Base-by-base conservation (phyloP, 805 yeast species). In the Saturnispora kantuleensis region DNA sequence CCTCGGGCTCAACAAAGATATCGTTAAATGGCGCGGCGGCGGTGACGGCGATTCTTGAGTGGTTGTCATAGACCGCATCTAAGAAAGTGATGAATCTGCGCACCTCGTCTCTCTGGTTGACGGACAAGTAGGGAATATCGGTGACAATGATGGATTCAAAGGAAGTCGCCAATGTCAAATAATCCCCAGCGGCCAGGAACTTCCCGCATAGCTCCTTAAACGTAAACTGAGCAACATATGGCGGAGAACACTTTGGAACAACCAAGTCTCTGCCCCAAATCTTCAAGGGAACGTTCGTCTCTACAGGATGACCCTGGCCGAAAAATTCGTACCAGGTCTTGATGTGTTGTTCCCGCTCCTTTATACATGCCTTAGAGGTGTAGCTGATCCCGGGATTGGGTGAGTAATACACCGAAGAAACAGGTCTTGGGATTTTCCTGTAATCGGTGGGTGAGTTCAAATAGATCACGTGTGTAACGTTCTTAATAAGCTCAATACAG, bases 31-130 rank as follows among this genome's bases (percentile, higher is more conserved):
- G 82, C 9, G 88, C 89, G 1, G 84, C 95, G 0, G 88, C 82
- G 0, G 97, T 87, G 31, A 88, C 90, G 1, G 95, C 95, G 12
- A 93, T 66, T 56, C 88, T 74, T 9, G 94, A 84, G 53, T 86
- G 89, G 44, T 82, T 82, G 62, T 93, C 97, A 60, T 93, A 93
- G 4, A 89, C 94, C 0, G 98, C 97, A 62, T 93, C 98, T 44
- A 93, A 64, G 55, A 93, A 93, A 0, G 96, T 93, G 60, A 93
- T 93, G 58, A 93, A 90, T 54, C 98, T 70, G 57, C 97, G 73
- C 18, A 89, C 86, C 52, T 81, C 74, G 56, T 93, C 97, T 50
- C 96, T 74, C 39, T 77, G 82, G 52, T 81, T 73, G 10, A 83
- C 71, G 16, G 94, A 78, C 56, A 93, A 64, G 50, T 80, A 80